phyloP scores from a whole-genome alignment of 352 stramenopile genomes.

The Thalassiosira mediterranea region DNA sequence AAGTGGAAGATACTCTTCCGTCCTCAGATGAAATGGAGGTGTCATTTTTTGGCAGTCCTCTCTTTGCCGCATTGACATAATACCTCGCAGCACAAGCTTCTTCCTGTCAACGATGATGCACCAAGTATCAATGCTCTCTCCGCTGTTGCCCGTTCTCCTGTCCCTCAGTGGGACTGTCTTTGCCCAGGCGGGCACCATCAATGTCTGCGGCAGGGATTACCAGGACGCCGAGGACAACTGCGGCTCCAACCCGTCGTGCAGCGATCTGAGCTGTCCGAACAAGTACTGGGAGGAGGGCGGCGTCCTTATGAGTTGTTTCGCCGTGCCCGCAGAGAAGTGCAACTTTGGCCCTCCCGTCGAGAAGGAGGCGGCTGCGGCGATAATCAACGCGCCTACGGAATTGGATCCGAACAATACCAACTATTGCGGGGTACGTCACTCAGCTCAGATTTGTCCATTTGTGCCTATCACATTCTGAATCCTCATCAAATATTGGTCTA shows the following conservation, averaged over 20 bases:
- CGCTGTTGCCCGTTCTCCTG: constrained; percentile 1
- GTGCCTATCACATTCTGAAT: too few relatives aligned
- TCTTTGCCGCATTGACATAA: too few relatives aligned
- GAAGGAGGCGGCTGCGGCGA: background rate
- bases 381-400: background rate
- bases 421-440: constrained; percentile 2
- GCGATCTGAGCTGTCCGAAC: background rate
- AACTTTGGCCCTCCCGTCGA: constrained; percentile 5
- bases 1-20: too few relatives aligned
- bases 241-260: background rate
- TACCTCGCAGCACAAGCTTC: too few relatives aligned
- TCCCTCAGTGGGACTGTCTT: background rate
- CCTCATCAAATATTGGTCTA: too few relatives aligned
- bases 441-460: background rate
- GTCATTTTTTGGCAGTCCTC: too few relatives aligned
- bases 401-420: constrained; percentile 3
- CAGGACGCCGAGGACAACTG: background rate
- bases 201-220: background rate
- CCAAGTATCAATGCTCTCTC: background rate
- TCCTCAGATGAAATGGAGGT: too few relatives aligned
- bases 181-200: background rate
- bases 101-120: too few relatives aligned
- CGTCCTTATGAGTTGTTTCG: constrained; percentile 1
- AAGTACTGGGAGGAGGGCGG: constrained; percentile 1
- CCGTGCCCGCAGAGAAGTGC: constrained; percentile 1